Percentiles rank a stretch among this genome's conserved stretches.
These are phyloP conservation scores for Fusarium siculi DNA, from an alignment of 2,329 filamentous ascomycete genomes.

Conservation along the genomic window DNA sequence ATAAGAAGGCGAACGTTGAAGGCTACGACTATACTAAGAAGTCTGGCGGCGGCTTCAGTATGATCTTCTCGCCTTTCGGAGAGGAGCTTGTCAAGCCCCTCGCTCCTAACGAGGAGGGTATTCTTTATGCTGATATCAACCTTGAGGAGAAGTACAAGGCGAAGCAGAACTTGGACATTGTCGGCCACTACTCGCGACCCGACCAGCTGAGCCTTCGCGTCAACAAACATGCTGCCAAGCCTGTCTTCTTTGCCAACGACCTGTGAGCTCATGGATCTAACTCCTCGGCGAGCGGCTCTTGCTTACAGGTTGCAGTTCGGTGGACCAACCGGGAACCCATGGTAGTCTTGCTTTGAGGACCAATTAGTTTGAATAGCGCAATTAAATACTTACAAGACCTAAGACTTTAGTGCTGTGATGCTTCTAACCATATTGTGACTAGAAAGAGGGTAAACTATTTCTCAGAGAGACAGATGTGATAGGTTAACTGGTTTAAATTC, in stretches of 20 bases:
- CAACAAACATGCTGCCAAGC: slow-evolving; percentile 4
- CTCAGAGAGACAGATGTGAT: background rate
- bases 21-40: slow-evolving; percentile 45
- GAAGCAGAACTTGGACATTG: slow-evolving; percentile 51
- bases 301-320: background rate
- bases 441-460: background rate
- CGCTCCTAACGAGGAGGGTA: slow-evolving; percentile 45
- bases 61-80: slow-evolving; percentile 49
- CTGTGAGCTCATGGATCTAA: background rate
- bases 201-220: slow-evolving; percentile 51
- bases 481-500: background rate
- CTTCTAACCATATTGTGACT: accelerated
- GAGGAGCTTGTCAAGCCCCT: slow-evolving; percentile 43
- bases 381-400: background rate
- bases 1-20: slow-evolving; percentile 41
- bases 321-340: background rate
- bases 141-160: slow-evolving; percentile 35
- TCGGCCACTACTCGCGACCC: slow-evolving; percentile 48
- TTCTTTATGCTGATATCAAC: slow-evolving; percentile 53
- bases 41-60: slow-evolving; percentile 37
- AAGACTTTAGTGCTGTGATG: no score
- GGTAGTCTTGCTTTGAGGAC: background rate
- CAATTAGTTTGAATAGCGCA: background rate
- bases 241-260: slow-evolving; percentile 7
- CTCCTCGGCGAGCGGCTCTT: background rate